Base-by-base conservation (phyloP, 768 basidiomycete genomes). In the Termitomyces sp. region DNA sequence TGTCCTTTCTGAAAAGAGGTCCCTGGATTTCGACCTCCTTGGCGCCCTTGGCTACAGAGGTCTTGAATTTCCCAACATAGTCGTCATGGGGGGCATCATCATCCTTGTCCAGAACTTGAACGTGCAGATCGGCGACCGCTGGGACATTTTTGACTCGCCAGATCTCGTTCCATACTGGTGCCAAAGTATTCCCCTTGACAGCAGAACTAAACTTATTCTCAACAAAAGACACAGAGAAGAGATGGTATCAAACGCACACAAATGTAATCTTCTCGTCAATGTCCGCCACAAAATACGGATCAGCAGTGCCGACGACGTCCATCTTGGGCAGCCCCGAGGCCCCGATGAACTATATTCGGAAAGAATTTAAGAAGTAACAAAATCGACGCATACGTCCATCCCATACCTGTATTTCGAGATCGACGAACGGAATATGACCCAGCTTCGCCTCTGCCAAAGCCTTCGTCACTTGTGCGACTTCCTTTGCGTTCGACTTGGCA, bases 61-160 rank as follows among this genome's bases (percentile, higher is more conserved):
- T 84, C 59, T 79, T 79, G 68, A 89, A 84, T 51, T 77, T 82
- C 16, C 91, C 91, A 59, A 92, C 80, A 67, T 75, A 84, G 66
- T 87, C 85, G 69, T 92, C 88, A 6, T 77, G 77, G 38, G 81
- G 70, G 0, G 76, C 72, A 16, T 80, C 83, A 42, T 83, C 80
- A 66, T 91, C 87, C 67, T 91, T 90, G 70, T 90, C 88, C 59
- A 84, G 71, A n/a, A 92, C 76, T 46, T 81, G 74, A n/a, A 91
- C 83, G 5, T 74, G 70, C 8, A 92, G 72, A 28, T 75, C 77
- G 8, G 89, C 89, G n/a, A 75, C 80, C 5, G 69, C 71, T 0
- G 91, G 90, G 15, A 92, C 90, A 67, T 89, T 91, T 73, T 85
- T 88, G 63, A 92, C 73, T 38, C 76, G 74, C 91, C 91, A 92